Evolutionary conservation across 139 green algal genomes (phyloP).

Genomic region (Micromonas pusilla): DNA sequence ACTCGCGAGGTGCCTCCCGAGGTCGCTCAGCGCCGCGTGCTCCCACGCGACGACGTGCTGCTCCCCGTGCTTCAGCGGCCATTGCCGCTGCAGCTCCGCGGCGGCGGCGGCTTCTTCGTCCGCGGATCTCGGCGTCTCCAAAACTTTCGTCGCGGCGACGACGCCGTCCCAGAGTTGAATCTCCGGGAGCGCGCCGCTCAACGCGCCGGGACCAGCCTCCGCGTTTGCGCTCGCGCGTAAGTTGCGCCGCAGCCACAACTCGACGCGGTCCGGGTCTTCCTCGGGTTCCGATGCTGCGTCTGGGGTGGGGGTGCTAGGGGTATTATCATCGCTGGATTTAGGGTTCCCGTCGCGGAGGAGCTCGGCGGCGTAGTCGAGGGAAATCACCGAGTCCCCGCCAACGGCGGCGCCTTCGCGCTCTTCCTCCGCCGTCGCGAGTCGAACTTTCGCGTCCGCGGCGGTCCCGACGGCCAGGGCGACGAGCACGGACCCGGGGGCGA

Average conservation of each 20-base stretch:
- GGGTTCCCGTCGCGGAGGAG: neutral
- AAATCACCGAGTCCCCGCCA: no score
- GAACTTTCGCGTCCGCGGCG: neutral
- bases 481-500: neutral
- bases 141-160: neutral
- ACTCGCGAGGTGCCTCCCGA: neutral
- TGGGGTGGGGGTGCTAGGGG: no score
- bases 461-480: neutral
- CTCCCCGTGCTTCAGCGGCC: neutral
- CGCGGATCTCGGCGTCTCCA: neutral
- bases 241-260: neutral
- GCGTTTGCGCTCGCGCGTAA: neutral
- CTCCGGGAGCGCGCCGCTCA: neutral
- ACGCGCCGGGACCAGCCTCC: neutral
- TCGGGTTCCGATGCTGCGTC: neutral
- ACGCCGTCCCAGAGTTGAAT: neutral
- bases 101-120: neutral
- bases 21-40: neutral
- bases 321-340: neutral
- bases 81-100: neutral
- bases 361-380: no score
- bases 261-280: neutral
- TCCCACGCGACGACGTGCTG: slow-evolving; percentile 16
- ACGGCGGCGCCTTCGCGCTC: no score
- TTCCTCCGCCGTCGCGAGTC: no score